phyloP scores from a whole-genome alignment of 208 protist species.

The Acanthamoeba sp. region DNA sequence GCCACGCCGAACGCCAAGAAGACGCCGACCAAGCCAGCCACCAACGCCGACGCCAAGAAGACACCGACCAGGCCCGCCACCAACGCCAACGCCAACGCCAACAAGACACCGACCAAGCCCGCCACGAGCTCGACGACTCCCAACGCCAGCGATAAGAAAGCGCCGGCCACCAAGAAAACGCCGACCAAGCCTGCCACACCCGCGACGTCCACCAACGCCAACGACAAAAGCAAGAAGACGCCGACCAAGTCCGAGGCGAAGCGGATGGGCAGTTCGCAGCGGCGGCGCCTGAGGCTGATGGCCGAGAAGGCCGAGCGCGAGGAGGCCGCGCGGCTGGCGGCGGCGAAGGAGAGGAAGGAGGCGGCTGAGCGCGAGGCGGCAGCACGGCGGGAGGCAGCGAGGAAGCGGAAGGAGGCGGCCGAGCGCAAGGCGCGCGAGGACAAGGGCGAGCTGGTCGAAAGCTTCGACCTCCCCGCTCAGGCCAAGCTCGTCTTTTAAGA shows the following conservation, averaged over 20 bases:
- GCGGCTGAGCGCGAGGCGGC: neutral
- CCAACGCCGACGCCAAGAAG: neutral
- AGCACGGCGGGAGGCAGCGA: neutral
- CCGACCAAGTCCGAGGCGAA: neutral
- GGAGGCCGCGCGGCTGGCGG: too few species aligned
- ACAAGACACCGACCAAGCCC: too few species aligned
- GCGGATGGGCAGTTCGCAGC: neutral
- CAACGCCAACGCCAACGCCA: too few species aligned
- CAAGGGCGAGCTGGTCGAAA: constrained; percentile 16
- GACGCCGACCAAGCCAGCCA: neutral
- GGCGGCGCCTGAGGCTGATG: too few species aligned
- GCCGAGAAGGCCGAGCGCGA: too few species aligned
- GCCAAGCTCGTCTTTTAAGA: neutral
- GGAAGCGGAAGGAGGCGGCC: neutral
- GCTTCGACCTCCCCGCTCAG: neutral
- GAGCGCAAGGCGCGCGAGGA: constrained; percentile 21
- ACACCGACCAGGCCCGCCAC: neutral
- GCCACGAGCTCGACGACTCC: too few species aligned
- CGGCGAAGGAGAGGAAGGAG: neutral
- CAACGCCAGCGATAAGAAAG: neutral
- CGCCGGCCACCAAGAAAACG: neutral
- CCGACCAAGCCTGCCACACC: neutral
- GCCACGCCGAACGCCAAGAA: neutral
- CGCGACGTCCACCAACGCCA: neutral
- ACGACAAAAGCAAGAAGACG: neutral